Base-by-base conservation (phyloP, 345 rosid species). In the Aurinia saxatilis region DNA sequence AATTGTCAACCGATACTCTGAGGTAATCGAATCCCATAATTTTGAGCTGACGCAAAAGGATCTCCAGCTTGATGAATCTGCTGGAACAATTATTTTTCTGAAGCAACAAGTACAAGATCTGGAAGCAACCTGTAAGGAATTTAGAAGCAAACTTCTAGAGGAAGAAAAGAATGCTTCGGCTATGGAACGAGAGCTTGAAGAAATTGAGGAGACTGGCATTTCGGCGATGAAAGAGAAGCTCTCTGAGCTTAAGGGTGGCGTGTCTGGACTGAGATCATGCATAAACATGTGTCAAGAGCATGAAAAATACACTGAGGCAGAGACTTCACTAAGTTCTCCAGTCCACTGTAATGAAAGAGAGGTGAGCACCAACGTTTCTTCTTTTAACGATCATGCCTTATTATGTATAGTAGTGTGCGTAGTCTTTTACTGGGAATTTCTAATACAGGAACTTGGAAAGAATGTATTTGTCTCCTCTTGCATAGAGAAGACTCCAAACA, bases 1-100 rank as follows among this genome's bases (percentile, higher is more conserved):
- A 37, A 42, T 87, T 60, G 86, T 89, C 56, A 85, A 77, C 72
- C 79, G 89, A 70, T 72, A 82, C 52, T 83, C 95, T 21, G 89
- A 85, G 75, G 52, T 73, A 36, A 78, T 74, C 53, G 47, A 54
- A 46, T 50, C 64, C 19, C 75, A 77, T 51, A 78, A 60, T 35
- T 60, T 63, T 75, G 76, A 72, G 50, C 50, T 88, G 72, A 82
- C 69, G 69, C 55, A 63, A 48, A 88, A 82, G 73, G 83, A 79
- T 54, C 10, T 34, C 42, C 79, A 71, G 60, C 79, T 85, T 38
- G 49, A 62, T 63, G 82, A 79, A 67, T 72, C 70, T 19, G 73
- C 61, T 38, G 85, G 78, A 58, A 59, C 45, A 70, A 73, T 75
- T 50, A 45, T 40, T 52, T 80, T 69, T 65, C 70, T 87, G 68